Base-by-base conservation (phyloP, 139 green algal species). In the Chlamydomonas incerta region DNA sequence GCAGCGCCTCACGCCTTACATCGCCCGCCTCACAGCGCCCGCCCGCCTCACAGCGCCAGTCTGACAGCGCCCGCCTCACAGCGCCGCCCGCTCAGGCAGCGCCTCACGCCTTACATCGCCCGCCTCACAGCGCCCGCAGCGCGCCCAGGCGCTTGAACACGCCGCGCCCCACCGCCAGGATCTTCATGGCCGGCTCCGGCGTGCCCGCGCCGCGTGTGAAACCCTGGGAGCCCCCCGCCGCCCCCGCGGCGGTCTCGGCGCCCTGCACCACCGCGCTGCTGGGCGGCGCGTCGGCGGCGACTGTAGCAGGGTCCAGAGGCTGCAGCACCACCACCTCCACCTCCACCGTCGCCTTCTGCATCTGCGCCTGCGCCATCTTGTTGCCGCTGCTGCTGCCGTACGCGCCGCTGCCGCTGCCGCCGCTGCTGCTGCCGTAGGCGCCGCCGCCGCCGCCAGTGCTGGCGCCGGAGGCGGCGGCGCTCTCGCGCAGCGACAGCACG, bases 141-240 rank as follows among this genome's bases (percentile, higher is more conserved):
- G 93, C 95, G 1, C 95, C 94, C 63, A 95, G 75, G 72, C 94
- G 94, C 71, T 97, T 97, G 90, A 94, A 97, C 28, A 96, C 92
- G 33, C 93, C 94, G 0, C 55, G 26, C 65, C 74, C 82, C 29
- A 70, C 63, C 28, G 72, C 82, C 58, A 87, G 37, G 41, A 87
- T 33, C 72, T 63, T 60, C 71, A 72, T 62, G 24, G 72, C 72
- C 23, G 26, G 37, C 18, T 26, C 66, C 9, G 66, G 1, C 1
- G 33, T 3, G 8, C 33, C 29, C 72, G 2, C 46, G 41, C 41
- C 41, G 8, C 6, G 41, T 5, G 41, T 50, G 41, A 50, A 50
- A 8, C 41, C 41, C 41, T 8, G 8, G 41, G 6, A 50, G 41
- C 41, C 8, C 6, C 41, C 46, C 46, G 15, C 72, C 46, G 11